Conservation (phyloP, 306 rosid genomes). For the Calophaca sinica region DNA sequence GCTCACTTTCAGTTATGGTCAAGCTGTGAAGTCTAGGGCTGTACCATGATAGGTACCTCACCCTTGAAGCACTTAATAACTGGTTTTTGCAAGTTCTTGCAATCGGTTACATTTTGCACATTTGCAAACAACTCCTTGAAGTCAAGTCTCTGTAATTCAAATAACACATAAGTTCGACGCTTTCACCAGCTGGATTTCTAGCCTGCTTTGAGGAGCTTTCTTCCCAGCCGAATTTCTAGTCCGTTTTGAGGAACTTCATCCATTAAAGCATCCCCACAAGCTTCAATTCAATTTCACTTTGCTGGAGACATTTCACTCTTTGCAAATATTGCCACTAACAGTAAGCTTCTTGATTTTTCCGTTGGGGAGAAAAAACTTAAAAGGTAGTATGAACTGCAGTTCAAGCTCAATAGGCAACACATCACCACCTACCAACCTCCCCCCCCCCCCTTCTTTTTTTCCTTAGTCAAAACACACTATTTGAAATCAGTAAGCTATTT, state of each 20-base stretch:
- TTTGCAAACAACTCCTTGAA: neutral
- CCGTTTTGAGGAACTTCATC: neutral
- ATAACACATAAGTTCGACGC: neutral
- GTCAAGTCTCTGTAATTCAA: neutral
- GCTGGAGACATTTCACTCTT: neutral
- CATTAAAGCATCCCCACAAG: neutral
- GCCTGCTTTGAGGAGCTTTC: too few species aligned
- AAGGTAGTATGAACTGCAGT: conserved; percentile 45
- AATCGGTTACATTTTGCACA: neutral
- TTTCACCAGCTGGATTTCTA: neutral
- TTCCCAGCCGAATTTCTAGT: neutral
- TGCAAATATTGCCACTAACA: neutral
- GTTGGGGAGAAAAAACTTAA: too few species aligned
- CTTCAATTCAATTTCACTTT: neutral
- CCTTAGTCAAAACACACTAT: conserved; percentile 43
- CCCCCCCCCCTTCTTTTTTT: conserved; percentile 8
- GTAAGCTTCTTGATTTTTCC: too few species aligned
- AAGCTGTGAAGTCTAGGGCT: neutral
- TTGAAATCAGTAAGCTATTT: conserved; percentile 62
- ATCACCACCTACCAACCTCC: conserved; percentile 4
- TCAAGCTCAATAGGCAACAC: conserved; percentile 48
- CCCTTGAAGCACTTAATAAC: neutral
- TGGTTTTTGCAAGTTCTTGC: neutral
- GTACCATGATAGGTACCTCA: conserved; percentile 12
- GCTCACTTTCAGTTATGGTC: conserved; percentile 9